Evolutionary conservation across 352 stramenopile genomes (phyloP), one percentile per base, ranked within the genome.

Genomic region (Globisporangium camurandrum): DNA sequence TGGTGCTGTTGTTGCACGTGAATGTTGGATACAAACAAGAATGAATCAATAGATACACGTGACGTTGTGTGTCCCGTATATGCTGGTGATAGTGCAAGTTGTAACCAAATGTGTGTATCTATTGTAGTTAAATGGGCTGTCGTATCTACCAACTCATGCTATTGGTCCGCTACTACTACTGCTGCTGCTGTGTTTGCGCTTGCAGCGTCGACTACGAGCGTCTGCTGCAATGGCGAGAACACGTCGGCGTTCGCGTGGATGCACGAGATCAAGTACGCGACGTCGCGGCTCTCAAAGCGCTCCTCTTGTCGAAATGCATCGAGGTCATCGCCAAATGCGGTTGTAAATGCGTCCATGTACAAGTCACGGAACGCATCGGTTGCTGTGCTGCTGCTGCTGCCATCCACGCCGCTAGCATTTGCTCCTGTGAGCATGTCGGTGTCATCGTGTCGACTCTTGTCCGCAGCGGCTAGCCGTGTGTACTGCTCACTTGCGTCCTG

Each of bases 231-330:
- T 16, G 80, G 78, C 23, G 80, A 73, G 58, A 91, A 92, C 43
- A 92, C 65, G 62, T 94, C 81, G 42, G 65, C 78, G 24, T 81
- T 77, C 10, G 75, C 68, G 46, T 90, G 73, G 57, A 94, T 92
- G 55, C 80, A 88, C 36, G 78, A 88, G 60, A 94, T 91, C 82
- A 94, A 88, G 86, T 88, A 91, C 39, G 64, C 71, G 58, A 94
- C 84, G 62, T 94, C 84, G 53, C 85, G 89, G 57, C 67, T 87
- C 48, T 91, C 77, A 56, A 94, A 94, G 60, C 71, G 66, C 51
- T 92, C 81, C 56, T 94, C 84, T 57, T 86, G 84, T 27, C 84
- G 84, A 57, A 92, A 92, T 50, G 82, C 64, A 57, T 94, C 71
- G 41, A 94, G 54, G 31, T 92, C 82, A 46, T 94, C 84, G 24